Percentiles rank a stretch among this genome's conserved stretches.
Evolutionary conservation across 768 basidiomycete genomes (phyloP).

Genomic region (Porphyrellus cyaneotinctus): DNA sequence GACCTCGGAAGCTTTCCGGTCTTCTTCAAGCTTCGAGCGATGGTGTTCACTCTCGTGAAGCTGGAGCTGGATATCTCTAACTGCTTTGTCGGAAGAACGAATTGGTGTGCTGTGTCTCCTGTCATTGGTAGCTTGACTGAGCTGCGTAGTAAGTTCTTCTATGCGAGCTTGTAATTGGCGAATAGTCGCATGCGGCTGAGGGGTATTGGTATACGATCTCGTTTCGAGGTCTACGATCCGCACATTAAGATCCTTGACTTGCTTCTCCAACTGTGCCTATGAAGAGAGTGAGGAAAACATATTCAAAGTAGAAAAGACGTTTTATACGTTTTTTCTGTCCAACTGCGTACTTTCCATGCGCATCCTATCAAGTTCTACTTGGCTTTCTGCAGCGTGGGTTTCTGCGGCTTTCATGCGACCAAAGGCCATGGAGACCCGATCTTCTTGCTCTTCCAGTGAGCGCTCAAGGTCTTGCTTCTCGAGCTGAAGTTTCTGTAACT

Average conservation of each 20-base stretch:
- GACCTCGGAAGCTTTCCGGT: constrained; percentile 53
- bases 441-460: constrained; percentile 72
- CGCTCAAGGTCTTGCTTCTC: constrained; percentile 81
- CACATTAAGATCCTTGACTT: constrained; percentile 79
- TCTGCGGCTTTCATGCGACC: constrained; percentile 84
- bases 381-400: constrained; percentile 66
- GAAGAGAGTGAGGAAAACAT: background rate
- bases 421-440: constrained; percentile 64
- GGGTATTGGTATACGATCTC: constrained; percentile 63
- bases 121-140: constrained; percentile 42
- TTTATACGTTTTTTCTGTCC: constrained; percentile 67
- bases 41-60: constrained; percentile 61
- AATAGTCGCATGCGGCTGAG: constrained; percentile 51
- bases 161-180: constrained; percentile 65
- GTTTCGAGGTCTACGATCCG: constrained; percentile 82
- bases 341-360: constrained; percentile 79
- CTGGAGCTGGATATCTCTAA: constrained; percentile 52
- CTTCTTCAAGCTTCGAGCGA: constrained; percentile 59
- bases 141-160: constrained; percentile 58
- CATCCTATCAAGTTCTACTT: constrained; percentile 69
- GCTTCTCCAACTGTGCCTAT: constrained; percentile 80
- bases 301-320: background rate
- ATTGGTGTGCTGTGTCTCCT: constrained; percentile 32
- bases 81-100: constrained; percentile 43
- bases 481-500: constrained; percentile 69